Evolutionary conservation across 129 eudicot genomes (phyloP).

Genomic region (Dittrichia graveolens): DNA sequence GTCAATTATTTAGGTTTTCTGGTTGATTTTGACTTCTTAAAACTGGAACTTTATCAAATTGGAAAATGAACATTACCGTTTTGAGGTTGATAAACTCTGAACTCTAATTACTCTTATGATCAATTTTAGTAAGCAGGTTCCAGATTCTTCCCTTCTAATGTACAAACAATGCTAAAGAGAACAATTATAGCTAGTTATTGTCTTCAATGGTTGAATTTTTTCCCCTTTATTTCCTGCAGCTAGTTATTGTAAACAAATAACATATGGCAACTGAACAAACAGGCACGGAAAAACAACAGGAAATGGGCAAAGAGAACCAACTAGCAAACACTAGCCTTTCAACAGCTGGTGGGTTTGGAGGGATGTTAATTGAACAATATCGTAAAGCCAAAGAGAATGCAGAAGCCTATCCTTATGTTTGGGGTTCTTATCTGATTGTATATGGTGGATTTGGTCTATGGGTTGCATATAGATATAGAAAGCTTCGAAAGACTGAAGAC

Average conservation of each 20-base stretch:
- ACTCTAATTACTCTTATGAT: neutral
- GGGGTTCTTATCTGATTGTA: conserved; percentile 82
- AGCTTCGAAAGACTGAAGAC: conserved; percentile 73
- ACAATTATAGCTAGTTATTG: too few species aligned
- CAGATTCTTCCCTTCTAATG: neutral
- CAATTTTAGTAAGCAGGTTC: neutral
- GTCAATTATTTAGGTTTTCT: neutral
- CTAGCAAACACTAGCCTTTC: conserved; percentile 31
- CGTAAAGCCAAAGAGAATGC: conserved; percentile 69
- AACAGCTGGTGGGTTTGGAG: conserved; percentile 45
- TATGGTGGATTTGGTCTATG: conserved; percentile 87
- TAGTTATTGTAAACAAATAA: conserved; percentile 16
- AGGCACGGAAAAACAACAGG: conserved; percentile 34
- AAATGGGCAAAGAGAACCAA: conserved; percentile 32
- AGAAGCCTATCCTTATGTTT: conserved; percentile 88
- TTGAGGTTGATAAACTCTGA: neutral
- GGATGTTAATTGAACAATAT: conserved; percentile 50
- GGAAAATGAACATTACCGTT: neutral
- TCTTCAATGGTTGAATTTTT: neutral
- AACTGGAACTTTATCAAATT: neutral
- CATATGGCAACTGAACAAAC: conserved; percentile 48
- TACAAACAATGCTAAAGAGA: neutral
- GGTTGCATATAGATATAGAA: conserved; percentile 77
- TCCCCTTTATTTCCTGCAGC: neutral
- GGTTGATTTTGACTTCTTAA: neutral